Evolutionary conservation across 768 basidiomycete genomes (phyloP), one percentile per base, ranked within the genome.

Genomic region (Strobilomyces confusus): DNA sequence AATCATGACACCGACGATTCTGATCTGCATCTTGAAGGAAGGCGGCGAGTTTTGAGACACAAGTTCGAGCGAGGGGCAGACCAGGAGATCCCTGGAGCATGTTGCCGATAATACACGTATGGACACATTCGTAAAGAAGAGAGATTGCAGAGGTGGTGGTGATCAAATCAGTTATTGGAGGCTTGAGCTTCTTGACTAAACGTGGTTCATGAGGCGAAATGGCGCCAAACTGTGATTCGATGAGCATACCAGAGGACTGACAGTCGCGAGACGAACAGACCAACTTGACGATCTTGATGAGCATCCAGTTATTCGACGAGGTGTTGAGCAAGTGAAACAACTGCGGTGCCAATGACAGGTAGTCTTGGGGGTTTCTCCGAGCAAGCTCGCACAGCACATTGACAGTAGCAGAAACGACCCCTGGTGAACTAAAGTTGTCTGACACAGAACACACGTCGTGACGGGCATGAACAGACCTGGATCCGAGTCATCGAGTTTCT

Each of bases 281-380:
- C 69, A 98, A 71, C 73, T 99, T 99, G 67, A 98, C 86, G 49
- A 98, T 87, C 73, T 99, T 99, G 70, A 99, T 99, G 54, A 99
- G 80, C 92, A 98, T 95, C 97, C 97, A 99, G 63, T 99, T 99
- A 69, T 99, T 98, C 11, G 90, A 88, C 12, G 93, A 93, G 2
- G 87, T 92, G 0, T 92, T 97, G 54, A 99, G 74, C 12, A 98
- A 79, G 63, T 90, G 92, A 69, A 98, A 99, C 49, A 98, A 70
- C 61, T 90, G 89, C 11, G 97, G 97, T 2, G 95, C 97, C 37
- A 99, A 72, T 4, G 84, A 77, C 9, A 99, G 77, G 65, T 92
- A 94, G 55, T 89, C 88, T 54, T 75, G 72, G 9, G 95, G 92
- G 56, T 86, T 85, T 42, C 80, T 76, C 52, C 91, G 81, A 13